Evolutionary conservation across 176 grass and related monocot species (phyloP), one percentile per base, ranked within the genome.

Genomic region (Zea luxurians): DNA sequence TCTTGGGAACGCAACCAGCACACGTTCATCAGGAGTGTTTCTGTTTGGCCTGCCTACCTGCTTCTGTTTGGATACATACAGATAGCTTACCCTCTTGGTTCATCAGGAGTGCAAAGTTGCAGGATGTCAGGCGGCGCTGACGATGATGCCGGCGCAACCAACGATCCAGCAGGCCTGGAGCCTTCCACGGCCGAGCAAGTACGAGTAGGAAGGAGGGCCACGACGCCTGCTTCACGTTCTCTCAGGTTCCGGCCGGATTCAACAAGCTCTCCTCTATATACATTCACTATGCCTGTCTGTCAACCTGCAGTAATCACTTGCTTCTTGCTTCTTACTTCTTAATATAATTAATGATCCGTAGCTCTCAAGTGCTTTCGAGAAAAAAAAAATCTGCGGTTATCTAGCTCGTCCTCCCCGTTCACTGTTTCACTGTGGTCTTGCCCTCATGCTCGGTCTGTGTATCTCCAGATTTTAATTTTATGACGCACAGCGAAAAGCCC

Each of bases 51-150:
- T 64, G 35, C 63, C 53, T 37, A 60, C 62, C 58, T 35, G 37
- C 36, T 62, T 15, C 48, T 38, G 3, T 50, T 79, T 79, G 69
- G 53, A 63, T 46, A 70, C 69, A 52, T 73, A 37, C 27, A 27
- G 27, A 27, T 27, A 27, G 35, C 85, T 83, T 78, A 78, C 50
- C 66, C 66, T 62, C 27, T 45, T 74, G 18, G 44, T 79, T 59
- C 61, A 62, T 79, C 61, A 83, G 80, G 69, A 79, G 18, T 8
- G 3, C 61, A 61, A 68, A 52, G 13, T 78, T 88, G 20, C 68
- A 79, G 61, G 52, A 11, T 61, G 11, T 0, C 35, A 20, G 74
- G 41, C 0, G 4, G 49, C 27, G 27, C 27, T 27, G 27, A 27
- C 27, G 27, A 27, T 20, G 15, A 52, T 37, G n/a, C 60, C 42